Conservation (phyloP, 2,329 filamentous ascomycete species). For the Cladophialophora exuberans region DNA sequence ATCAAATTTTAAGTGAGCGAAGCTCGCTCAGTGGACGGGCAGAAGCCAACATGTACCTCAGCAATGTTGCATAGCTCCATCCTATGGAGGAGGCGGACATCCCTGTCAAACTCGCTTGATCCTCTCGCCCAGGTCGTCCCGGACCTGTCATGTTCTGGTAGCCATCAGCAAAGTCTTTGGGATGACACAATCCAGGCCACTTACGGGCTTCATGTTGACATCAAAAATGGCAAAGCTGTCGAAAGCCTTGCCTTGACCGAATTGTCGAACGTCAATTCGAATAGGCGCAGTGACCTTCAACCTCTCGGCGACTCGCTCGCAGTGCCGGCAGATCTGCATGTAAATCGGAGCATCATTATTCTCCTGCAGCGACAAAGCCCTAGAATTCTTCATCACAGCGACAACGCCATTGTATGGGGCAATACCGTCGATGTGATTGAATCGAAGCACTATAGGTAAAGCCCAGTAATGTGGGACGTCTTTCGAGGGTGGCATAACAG, state of each 20-base stretch:
- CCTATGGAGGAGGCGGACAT: conserved; percentile 48
- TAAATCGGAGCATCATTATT: conserved; percentile 40
- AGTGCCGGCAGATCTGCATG: conserved; percentile 41
- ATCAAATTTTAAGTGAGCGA: background rate
- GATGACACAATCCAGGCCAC: conserved; percentile 24
- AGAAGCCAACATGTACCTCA: conserved; percentile 42
- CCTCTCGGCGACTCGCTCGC: conserved; percentile 44
- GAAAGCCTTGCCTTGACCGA: conserved; percentile 34
- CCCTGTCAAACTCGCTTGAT: conserved; percentile 52
- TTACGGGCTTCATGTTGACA: conserved; percentile 57
- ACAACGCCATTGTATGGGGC: conserved; percentile 56
- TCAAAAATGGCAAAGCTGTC: conserved; percentile 53
- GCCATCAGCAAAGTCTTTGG: background rate
- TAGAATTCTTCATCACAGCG: conserved; percentile 53
- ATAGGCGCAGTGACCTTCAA: conserved; percentile 50
- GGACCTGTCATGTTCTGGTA: conserved; percentile 52
- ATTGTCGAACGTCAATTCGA: conserved; percentile 51
- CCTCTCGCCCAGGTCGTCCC: conserved; percentile 51
- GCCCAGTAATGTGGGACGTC: conserved; percentile 44
- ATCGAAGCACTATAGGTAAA: conserved; percentile 51
- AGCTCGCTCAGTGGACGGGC: conserved; percentile 24
- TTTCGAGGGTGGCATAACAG: conserved; percentile 54
- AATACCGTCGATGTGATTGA: conserved; percentile 53
- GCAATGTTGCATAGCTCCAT: conserved; percentile 47
- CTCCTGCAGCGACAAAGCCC: conserved; percentile 41